Evolutionary conservation across 129 eudicot species (phyloP), one percentile per base, ranked within the genome.

Genomic region (Ambrosia artemisiifolia): DNA sequence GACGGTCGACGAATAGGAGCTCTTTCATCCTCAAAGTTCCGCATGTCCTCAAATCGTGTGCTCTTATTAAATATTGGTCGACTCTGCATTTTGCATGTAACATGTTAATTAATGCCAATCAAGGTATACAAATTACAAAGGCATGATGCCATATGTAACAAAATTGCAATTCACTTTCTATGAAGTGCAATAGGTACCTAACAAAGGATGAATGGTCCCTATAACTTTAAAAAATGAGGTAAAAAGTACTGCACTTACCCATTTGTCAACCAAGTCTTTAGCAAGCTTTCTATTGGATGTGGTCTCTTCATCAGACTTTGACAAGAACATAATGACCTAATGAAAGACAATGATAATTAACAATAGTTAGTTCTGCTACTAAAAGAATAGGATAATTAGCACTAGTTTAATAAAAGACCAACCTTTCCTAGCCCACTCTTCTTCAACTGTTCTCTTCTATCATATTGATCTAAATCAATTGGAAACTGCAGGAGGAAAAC

Each of bases 51-150:
- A 70, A 88, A 94, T 78, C 97, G 86, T 14, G 97, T 94, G 81
- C 99, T 94, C 82, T 94, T 94, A 60, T 94, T 94, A 67, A 94
- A 94, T 69, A 95, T 90, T 56, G 96, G 99, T 33, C 99, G 96
- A 80, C 94, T 85, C 99, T 95, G 96, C 79, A 78, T 56, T 32
- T 56, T 32, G 42, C 55, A 69, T 43, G 56, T 51, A 20, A 62
- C 24, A 54, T 34, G 44, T n/a, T n/a, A n/a, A n/a, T 69, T 12
- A 61, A 17, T 68, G 10, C 6, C 33, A 65, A 67, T 47, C 54
- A 69, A 69, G 64, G 56, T 50, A 57, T n/a, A n/a, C n/a, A n/a
- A n/a, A n/a, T n/a, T 3, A 57, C 63, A 59, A 20, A 17, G 42
- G 42, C 19, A n/a, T n/a, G n/a, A 30, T 30, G 42, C 42, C 18